Percentiles rank a stretch among this genome's conserved stretches.
Evolutionary conservation across 2,329 filamentous ascomycete species (phyloP).

Genomic region (Fusarium sp.): DNA sequence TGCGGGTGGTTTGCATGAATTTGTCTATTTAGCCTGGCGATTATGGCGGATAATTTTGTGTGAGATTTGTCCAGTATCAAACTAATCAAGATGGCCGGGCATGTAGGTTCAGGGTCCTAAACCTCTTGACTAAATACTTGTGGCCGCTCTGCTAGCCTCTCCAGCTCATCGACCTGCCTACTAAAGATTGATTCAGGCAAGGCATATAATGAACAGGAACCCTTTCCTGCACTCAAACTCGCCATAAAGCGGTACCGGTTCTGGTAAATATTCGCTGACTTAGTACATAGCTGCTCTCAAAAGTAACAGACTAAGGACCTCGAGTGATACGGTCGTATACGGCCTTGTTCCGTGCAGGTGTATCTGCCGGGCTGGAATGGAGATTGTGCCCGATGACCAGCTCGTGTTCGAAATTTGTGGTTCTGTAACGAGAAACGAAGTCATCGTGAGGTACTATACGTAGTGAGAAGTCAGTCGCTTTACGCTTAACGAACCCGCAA

Average conservation of each 20-base stretch:
- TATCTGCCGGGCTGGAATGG: constrained; percentile 40
- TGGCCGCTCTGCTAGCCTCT: too few species aligned
- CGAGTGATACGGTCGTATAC: not conserved
- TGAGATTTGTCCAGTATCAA: constrained; percentile 3
- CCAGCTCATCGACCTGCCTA: too few species aligned
- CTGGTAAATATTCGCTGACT: too few species aligned
- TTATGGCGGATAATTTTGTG: constrained; percentile 17
- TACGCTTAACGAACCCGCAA: not conserved
- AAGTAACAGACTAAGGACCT: not conserved
- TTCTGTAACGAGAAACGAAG: constrained; percentile 80
- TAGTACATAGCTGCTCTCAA: not conserved
- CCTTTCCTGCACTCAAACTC: too few species aligned
- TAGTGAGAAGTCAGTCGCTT: constrained; percentile 13
- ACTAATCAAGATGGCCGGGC: not conserved
- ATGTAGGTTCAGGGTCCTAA: too few species aligned
- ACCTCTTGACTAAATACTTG: too few species aligned
- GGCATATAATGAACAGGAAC: too few species aligned
- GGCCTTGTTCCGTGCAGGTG: not conserved
- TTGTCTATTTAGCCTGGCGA: constrained; percentile 23
- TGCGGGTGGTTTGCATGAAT: constrained; percentile 5
- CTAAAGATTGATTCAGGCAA: too few species aligned
- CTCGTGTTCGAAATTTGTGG: constrained; percentile 72
- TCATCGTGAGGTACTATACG: constrained; percentile 80
- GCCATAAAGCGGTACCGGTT: too few species aligned
- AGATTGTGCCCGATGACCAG: constrained; percentile 57